Conservation (phyloP, 768 basidiomycete species). For the Lentinula aciculospora region DNA sequence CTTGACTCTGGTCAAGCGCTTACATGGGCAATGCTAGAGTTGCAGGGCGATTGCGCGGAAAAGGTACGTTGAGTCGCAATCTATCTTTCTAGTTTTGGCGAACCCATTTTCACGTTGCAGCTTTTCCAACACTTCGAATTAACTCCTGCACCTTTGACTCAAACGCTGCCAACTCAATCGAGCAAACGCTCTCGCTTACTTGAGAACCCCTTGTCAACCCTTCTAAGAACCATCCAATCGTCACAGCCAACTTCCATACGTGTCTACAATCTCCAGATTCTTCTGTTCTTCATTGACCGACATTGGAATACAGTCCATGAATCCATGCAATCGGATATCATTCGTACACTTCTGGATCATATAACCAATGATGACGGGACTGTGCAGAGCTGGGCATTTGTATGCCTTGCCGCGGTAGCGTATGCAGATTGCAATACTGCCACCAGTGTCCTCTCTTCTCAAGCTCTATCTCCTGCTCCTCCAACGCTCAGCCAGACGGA, state of each 20-base stretch:
- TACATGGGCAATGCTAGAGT: slow-evolving; percentile 73
- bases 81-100: slow-evolving; percentile 1
- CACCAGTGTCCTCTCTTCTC: background rate
- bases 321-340: slow-evolving; percentile 50
- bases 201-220: slow-evolving; percentile 52
- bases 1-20: slow-evolving; percentile 68
- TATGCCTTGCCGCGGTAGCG: slow-evolving; percentile 74
- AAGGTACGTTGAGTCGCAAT: slow-evolving; percentile 40
- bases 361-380: slow-evolving; percentile 57
- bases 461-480: background rate
- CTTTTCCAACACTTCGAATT: slow-evolving; percentile 62
- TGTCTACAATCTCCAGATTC: slow-evolving; percentile 59
- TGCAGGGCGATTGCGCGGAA: slow-evolving; percentile 74
- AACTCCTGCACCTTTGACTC: slow-evolving; percentile 25
- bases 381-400: slow-evolving; percentile 81
- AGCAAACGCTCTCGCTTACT: slow-evolving; percentile 45
- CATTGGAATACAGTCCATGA: slow-evolving; percentile 66
- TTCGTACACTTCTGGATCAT: slow-evolving; percentile 50
- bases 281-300: slow-evolving; percentile 80
- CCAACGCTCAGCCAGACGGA: slow-evolving; percentile 2
- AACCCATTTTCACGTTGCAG: slow-evolving; percentile 29
- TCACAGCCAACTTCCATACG: slow-evolving; percentile 25
- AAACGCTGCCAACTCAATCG: slow-evolving; percentile 18
- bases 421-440: slow-evolving; percentile 29
- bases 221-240: slow-evolving; percentile 46